phyloP scores from a whole-genome alignment of 495 filamentous ascomycete genomes.

The Tuber magnatum region DNA sequence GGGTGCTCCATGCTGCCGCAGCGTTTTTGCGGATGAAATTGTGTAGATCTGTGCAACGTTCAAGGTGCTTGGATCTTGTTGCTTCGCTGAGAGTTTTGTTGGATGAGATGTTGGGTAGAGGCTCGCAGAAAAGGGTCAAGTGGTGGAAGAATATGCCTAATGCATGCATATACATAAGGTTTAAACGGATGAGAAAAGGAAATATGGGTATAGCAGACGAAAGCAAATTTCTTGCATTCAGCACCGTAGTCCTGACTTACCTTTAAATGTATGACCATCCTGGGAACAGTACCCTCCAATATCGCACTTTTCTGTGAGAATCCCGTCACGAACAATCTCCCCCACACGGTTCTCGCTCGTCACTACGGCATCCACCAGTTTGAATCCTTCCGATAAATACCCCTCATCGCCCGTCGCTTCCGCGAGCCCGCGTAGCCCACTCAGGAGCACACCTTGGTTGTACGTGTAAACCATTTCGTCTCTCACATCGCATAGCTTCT shows the following conservation, averaged over 20 bases:
- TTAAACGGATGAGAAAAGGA: not conserved
- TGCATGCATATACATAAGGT: not conserved
- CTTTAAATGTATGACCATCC: conserved; percentile 88
- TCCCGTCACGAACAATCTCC: conserved; percentile 68
- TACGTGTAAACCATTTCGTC: conserved; percentile 92
- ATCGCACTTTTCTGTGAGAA: conserved; percentile 84
- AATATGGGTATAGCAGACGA: not conserved
- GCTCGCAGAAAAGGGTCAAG: conserved; percentile 68
- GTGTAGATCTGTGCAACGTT: conserved; percentile 57
- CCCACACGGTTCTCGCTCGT: conserved; percentile 40
- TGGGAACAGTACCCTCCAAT: conserved; percentile 67
- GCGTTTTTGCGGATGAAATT: conserved; percentile 74
- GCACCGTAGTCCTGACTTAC: conserved; percentile 51
- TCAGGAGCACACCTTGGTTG: conserved; percentile 92
- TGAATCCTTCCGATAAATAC: conserved; percentile 75
- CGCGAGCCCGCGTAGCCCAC: conserved; percentile 73
- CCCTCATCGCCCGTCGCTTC: conserved; percentile 56
- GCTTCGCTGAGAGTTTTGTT: conserved; percentile 6
- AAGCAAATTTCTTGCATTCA: conserved; percentile 53
- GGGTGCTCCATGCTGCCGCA: conserved; percentile 61
- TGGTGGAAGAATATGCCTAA: conserved; percentile 53
- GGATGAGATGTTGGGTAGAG: conserved; percentile 44
- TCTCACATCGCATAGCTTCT: conserved; percentile 64
- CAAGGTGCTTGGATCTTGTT: conserved; percentile 47
- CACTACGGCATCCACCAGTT: conserved; percentile 46